phyloP scores from a whole-genome alignment of 352 stramenopile species.

The Phytophthora hybrid region DNA sequence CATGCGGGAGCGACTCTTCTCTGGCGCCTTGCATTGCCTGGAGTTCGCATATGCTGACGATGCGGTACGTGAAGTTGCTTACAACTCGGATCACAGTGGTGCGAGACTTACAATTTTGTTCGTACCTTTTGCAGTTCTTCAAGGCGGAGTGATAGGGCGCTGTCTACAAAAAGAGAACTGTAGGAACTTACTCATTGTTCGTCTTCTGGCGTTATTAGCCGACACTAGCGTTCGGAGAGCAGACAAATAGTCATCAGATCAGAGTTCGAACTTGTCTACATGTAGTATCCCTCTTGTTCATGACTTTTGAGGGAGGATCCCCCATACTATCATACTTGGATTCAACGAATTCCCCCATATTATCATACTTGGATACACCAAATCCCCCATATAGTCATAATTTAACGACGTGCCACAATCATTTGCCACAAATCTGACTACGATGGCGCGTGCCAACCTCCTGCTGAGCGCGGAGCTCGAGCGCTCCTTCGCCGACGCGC shows the following conservation, averaged over 20 bases:
- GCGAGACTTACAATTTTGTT: too few relatives aligned
- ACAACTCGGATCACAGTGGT: too few relatives aligned
- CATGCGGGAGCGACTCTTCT: slow-evolving; percentile 72
- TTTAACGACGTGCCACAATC: too few relatives aligned
- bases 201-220: slow-evolving; percentile 27
- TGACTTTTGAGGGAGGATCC: too few relatives aligned
- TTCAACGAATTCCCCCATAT: too few relatives aligned
- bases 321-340: too few relatives aligned
- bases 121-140: slow-evolving; percentile 48
- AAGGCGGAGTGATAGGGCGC: slow-evolving; percentile 37
- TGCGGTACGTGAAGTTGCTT: slow-evolving; percentile 49
- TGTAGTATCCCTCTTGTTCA: not conserved
- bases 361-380: too few relatives aligned
- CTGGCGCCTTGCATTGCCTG: slow-evolving; percentile 66
- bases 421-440: slow-evolving; percentile 11
- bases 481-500: slow-evolving; percentile 73
- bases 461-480: slow-evolving; percentile 69
- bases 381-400: too few relatives aligned
- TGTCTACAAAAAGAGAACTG: slow-evolving; percentile 16
- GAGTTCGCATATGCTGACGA: slow-evolving; percentile 81
- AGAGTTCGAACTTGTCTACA: slow-evolving; percentile 21
- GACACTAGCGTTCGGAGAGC: slow-evolving; percentile 19
- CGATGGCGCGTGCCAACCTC: slow-evolving; percentile 75
- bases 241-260: slow-evolving; percentile 30
- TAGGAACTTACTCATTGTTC: slow-evolving; percentile 35